Evolutionary conservation across 2,329 filamentous ascomycete species (phyloP).

Genomic region (Fusarium subtropicale): DNA sequence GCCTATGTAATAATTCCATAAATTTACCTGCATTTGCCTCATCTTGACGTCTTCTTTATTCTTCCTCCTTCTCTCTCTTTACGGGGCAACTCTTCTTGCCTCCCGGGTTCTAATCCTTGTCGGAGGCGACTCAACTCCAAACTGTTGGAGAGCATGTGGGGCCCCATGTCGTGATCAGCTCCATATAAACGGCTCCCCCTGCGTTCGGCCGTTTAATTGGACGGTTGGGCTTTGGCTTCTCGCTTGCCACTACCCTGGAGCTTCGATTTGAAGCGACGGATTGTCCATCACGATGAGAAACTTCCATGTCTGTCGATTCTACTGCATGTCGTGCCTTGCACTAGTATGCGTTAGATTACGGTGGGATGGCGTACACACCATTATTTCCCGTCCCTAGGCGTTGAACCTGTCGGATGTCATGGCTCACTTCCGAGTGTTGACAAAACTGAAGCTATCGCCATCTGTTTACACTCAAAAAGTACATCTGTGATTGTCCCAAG

Average conservation of each 20-base stretch:
- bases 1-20: neutral
- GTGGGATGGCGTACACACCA: neutral
- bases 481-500: neutral
- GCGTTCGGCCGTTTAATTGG: neutral
- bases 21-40: slow-evolving; percentile 8
- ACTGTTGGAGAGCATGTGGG: slow-evolving; percentile 22
- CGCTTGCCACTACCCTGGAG: slow-evolving; percentile 18
- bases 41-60: slow-evolving; percentile 4
- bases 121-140: slow-evolving; percentile 18
- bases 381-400: neutral
- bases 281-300: slow-evolving; percentile 12
- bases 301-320: slow-evolving; percentile 13
- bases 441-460: neutral
- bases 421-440: neutral
- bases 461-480: neutral
- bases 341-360: neutral
- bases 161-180: slow-evolving; percentile 27
- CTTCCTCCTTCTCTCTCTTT: slow-evolving; percentile 19
- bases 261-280: neutral
- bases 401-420: neutral
- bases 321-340: slow-evolving; percentile 8
- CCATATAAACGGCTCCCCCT: slow-evolving; percentile 5
- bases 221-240: neutral
- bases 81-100: slow-evolving; percentile 10
- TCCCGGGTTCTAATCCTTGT: slow-evolving; percentile 10